These are phyloP conservation scores for Trichophyton equinum DNA, from an alignment of 2,329 filamentous ascomycete species.

Conservation along the genomic window DNA sequence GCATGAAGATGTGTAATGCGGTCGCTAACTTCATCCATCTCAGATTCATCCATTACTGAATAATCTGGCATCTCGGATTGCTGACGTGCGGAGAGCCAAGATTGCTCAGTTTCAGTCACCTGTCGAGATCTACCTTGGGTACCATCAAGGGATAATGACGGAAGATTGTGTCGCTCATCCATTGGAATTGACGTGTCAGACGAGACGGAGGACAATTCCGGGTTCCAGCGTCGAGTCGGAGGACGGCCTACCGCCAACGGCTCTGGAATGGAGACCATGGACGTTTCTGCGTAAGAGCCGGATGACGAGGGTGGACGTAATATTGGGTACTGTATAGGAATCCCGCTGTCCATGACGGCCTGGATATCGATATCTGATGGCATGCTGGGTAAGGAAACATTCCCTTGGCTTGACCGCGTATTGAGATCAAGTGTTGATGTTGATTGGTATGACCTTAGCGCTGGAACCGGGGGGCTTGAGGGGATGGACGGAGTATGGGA, in stretches of 20 bases:
- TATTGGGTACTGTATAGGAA: conserved; percentile 8
- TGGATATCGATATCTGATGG: conserved; percentile 13
- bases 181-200: conserved; percentile 25
- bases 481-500: conserved; percentile 27
- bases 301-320: conserved; percentile 22
- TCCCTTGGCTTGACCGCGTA: conserved; percentile 13
- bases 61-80: not conserved
- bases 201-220: conserved; percentile 34
- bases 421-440: conserved; percentile 23
- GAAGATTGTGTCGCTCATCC: not conserved
- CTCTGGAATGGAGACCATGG: conserved; percentile 16
- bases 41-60: conserved; percentile 18
- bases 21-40: conserved; percentile 26
- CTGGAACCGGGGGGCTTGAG: conserved; percentile 29
- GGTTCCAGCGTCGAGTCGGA: conserved; percentile 27
- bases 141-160: not conserved
- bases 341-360: conserved; percentile 4
- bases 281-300: conserved; percentile 31
- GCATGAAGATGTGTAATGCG: conserved; percentile 26
- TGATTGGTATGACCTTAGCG: conserved; percentile 25
- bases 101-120: not conserved
- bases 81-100: not conserved
- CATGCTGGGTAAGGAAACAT: conserved; percentile 21
- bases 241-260: conserved; percentile 24
- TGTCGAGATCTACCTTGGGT: not conserved